Base-by-base conservation (phyloP, 108 stramenopile genomes). In the Skeletonema grethae region DNA sequence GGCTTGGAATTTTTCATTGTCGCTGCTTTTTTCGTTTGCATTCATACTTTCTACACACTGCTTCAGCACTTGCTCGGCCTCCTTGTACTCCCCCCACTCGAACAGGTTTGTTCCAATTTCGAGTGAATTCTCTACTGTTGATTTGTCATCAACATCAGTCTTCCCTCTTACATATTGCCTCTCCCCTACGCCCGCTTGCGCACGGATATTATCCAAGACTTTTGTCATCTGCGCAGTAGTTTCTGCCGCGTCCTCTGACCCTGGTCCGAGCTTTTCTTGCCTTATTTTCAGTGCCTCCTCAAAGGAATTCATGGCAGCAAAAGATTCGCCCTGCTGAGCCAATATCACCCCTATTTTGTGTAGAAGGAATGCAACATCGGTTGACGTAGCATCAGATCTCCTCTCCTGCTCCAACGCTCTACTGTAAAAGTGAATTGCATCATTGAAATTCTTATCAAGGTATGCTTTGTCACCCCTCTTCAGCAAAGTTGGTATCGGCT, bases 1-100 rank as follows among this genome's bases (percentile, higher is more conserved):
- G 1, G 34, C 63, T 48, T 71, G 57, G 6, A 45, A 16, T 16
- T 16, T 48, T 3, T 63, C 63, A 18, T 10, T 64, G 29, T 71
- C 34, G 18, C 29, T 64, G 15, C 22, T 28, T 20, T 63, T 29
- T 13, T 71, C 20, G 39, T 59, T 71, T 8, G n/a, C 63, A 57
- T 34, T 53, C 22, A 71, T 25, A 24, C 18, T 29, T 4, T 71
- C 16, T 1, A 71, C 20, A 64, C 70, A 71, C 25, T 65, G n/a
- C 13, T 15, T 20, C 3, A 71, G 63, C 45, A 65, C 57, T 28
- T 24, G 7, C 31, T 71, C 70, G 7, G 70, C 55, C 28, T 71
- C 70, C 10, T 71, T 48, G 45, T 71, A 71, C 31, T 48, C 63
- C 12, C 63, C 70, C 63, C 62, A 65, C 43, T 63, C 70, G 3